Evolutionary conservation across 768 basidiomycete genomes (phyloP), one percentile per base, ranked within the genome.

Genomic region (Crepidotus variabilis): DNA sequence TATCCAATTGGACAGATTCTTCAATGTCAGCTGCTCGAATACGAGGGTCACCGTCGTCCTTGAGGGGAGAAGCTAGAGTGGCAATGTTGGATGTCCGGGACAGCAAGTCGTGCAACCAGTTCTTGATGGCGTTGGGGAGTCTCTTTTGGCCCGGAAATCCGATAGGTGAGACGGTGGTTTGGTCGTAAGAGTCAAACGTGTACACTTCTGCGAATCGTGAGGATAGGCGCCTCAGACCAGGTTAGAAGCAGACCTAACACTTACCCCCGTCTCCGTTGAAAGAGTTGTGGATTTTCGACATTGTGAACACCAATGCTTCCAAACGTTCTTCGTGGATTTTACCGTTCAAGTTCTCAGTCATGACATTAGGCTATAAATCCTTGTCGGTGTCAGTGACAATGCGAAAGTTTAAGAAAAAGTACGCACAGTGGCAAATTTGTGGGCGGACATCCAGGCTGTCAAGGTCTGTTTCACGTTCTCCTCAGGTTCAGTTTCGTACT

Each of bases 21-120:
- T 75, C 71, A 11, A 11, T 24, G 11, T 71, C 74, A 66, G 69
- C 75, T 52, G 75, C 74, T 9, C 68, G 60, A 47, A 69, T 65
- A n/a, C 67, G 60, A 6, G 57, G 60, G 33, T 69, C 67, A 20
- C 60, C 55, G 47, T 69, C 67, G 2, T 59, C 53, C 20, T 56
- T 48, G 11, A 60, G 43, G 1, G 50, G 20, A 10, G 60, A 48
- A 10, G 67, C 61, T 2, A 70, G 59, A 24, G 61, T 51, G 18
- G 61, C 43, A n/a, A 67, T 63, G 43, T 65, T 63, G 6, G 45
- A 33, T 2, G 62, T 59, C 9, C 59, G 56, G 36, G 50, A 43
- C 24, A 67, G 55, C 9, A 55, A 50, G 7, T 22, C 36, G 20
- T 65, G 58, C 13, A 71, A 53, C 60, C 64, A 69, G 14, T 54